These are phyloP conservation scores for Rhodotorula kratochvilovae DNA, from an alignment of 768 basidiomycete genomes.

Conservation along the genomic window DNA sequence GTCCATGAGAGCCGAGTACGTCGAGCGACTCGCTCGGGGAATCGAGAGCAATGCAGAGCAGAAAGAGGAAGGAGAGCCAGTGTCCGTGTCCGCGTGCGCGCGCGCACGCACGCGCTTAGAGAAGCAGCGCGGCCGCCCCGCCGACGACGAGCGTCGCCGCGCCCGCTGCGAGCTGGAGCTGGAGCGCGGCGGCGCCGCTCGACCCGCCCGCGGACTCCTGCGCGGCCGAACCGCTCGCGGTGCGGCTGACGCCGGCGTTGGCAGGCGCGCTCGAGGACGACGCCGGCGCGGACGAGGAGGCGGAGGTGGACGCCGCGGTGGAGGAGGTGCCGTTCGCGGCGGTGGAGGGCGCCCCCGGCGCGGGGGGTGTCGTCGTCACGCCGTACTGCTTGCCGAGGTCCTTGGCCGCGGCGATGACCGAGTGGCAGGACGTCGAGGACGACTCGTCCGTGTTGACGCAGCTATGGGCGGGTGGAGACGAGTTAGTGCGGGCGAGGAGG, in stretches of 20 bases:
- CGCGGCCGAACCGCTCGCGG: background rate
- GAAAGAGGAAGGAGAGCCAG: background rate
- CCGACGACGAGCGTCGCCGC: background rate
- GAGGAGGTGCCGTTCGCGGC: background rate
- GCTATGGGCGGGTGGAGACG: background rate
- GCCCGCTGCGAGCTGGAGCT: background rate
- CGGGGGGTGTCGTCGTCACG: conserved; percentile 17
- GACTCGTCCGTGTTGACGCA: conserved; percentile 35
- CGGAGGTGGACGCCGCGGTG: background rate
- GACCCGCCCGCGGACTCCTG: background rate
- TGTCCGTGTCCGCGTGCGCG: no score
- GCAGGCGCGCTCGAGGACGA: background rate
- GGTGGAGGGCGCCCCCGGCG: background rate
- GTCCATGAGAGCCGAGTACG: no score
- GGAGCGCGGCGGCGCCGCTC: background rate
- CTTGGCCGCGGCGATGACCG: conserved; percentile 16
- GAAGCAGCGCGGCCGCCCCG: background rate
- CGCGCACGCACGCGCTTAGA: background rate
- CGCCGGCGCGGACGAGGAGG: background rate
- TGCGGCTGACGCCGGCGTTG: background rate
- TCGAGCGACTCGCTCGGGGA: no score
- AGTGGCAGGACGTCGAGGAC: conserved; percentile 6
- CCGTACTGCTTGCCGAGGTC: conserved; percentile 27
- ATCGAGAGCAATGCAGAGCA: no score
- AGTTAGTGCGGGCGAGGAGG: background rate